Evolutionary conservation across 1,284 basidiomycete genomes (phyloP), one percentile per base, ranked within the genome.

Genomic region (Cryptococcus sp.): DNA sequence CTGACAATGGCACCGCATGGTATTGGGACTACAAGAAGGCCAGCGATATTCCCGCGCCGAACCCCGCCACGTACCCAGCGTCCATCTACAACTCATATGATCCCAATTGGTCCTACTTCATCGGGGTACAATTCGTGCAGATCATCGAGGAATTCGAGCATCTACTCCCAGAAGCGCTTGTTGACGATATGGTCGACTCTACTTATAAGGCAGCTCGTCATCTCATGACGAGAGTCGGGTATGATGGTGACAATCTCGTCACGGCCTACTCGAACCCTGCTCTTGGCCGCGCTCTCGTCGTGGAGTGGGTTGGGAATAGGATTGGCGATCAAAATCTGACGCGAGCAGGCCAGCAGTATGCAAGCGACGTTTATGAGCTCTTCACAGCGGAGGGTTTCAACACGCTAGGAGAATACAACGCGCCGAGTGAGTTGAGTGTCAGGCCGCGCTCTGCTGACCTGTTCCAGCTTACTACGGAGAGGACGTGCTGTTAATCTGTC

Each of bases 191-290:
- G 49, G 53, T 55, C 45, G 30, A 47, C 16, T 61, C 62, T 25
- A 54, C 49, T 3, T 64, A 64, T 50, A 45, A 49, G 7, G 62
- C 62, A 5, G 58, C 62, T 23, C 58, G 62, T 10, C 17, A 54
- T 30, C 56, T 64, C 39, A 64, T 64, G 62, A 55, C 58, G 16
- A 55, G 62, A 10, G 60, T 61, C 5, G 62, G 62, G 0, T 61
- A 64, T 39, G 60, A 64, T 30, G 62, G 62, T n/a, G 62, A 64
- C 50, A 64, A 64, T 39, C 51, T 64, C 11, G 62, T 64, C 42
- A 64, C 62, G 15, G 62, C 62, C 7, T 64, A 64, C 42, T 47
- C 62, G 11, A 63, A 63, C 39, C 61, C 61, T 7, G 58, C 61
- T 11, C 27, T 60, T 20, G 61, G 58, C 11, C 45, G 61, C 23